A percentile compares a stretch with the other conserved stretches of the same genome.
phyloP scores from a whole-genome alignment of 2,329 filamentous ascomycete genomes.

The Fusarium humuli region DNA sequence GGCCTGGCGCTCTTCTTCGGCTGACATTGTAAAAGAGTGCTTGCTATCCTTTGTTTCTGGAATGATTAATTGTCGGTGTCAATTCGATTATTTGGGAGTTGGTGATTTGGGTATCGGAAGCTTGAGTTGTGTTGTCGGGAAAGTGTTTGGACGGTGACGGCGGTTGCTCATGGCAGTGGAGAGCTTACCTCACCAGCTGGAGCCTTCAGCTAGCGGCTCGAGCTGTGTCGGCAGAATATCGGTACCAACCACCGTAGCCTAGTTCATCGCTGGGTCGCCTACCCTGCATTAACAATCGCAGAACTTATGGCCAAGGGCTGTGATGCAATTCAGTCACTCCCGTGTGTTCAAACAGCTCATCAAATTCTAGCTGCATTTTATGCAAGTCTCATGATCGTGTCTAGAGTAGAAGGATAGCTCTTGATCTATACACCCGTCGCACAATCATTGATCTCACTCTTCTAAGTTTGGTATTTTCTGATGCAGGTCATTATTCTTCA shows the following conservation, averaged over 20 bases:
- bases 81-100: neutral
- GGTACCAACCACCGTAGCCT: constrained; percentile 13
- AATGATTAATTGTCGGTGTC: neutral
- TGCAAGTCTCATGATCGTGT: neutral
- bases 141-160: constrained; percentile 34
- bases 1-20: constrained; percentile 71
- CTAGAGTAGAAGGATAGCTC: neutral
- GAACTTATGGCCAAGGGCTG: neutral
- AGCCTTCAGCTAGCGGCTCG: constrained; percentile 51
- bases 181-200: constrained; percentile 58
- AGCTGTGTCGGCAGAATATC: constrained; percentile 50
- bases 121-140: constrained; percentile 30
- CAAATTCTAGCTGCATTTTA: neutral
- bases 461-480: neutral
- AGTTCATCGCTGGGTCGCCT: neutral
- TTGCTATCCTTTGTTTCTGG: neutral
- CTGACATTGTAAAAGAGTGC: constrained; percentile 56
- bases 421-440: neutral
- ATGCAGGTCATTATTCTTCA: neutral
- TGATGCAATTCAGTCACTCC: neutral
- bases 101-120: constrained; percentile 25
- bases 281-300: constrained; percentile 2
- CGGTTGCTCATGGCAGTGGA: constrained; percentile 43
- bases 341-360: neutral
- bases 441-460: neutral